Percentiles rank a stretch among this genome's conserved stretches.
Evolutionary conservation across 257 asterid species (phyloP).

Genomic region (Perilla frutescens): DNA sequence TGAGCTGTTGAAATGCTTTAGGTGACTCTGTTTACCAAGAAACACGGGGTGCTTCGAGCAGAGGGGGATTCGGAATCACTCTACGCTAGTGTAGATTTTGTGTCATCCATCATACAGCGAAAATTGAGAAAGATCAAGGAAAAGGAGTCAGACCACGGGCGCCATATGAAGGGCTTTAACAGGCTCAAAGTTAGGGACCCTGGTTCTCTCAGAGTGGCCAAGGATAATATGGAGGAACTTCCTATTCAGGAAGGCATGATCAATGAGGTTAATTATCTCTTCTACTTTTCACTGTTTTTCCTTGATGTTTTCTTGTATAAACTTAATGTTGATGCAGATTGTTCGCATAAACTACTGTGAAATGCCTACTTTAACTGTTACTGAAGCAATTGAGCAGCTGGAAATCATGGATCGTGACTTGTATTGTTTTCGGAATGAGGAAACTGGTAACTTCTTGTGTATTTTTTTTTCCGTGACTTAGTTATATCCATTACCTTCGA

Average conservation of each 20-base stretch:
- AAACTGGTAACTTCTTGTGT: conserved; percentile 53
- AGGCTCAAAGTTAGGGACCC: conserved; percentile 65
- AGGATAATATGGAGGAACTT: conserved; percentile 44
- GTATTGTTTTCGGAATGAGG: conserved; percentile 84
- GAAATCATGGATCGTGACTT: conserved; percentile 86
- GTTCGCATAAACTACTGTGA: conserved; percentile 83
- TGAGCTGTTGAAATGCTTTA: conserved; percentile 25
- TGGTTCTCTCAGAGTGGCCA: conserved; percentile 29
- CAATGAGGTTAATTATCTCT: conserved; percentile 53
- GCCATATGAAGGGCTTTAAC: conserved; percentile 85
- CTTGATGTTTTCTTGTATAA: not conserved
- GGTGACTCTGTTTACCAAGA: conserved; percentile 86
- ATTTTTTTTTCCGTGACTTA: not conserved
- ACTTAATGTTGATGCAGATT: conserved; percentile 47
- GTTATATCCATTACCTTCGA: not conserved
- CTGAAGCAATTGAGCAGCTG: conserved; percentile 88
- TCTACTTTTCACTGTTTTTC: not conserved
- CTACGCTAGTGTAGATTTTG: conserved; percentile 76
- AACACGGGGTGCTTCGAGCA: conserved; percentile 85
- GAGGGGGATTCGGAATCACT: conserved; percentile 81
- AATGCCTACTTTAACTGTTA: conserved; percentile 84
- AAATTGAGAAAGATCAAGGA: conserved; percentile 92
- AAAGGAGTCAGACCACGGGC: conserved; percentile 84
- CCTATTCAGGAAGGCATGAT: conserved; percentile 47
- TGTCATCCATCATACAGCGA: conserved; percentile 72